Percentiles rank a stretch among this genome's conserved stretches.
Conservation (phyloP, 2,329 filamentous ascomycete genomes). For the Metarhizium rileyi region DNA sequence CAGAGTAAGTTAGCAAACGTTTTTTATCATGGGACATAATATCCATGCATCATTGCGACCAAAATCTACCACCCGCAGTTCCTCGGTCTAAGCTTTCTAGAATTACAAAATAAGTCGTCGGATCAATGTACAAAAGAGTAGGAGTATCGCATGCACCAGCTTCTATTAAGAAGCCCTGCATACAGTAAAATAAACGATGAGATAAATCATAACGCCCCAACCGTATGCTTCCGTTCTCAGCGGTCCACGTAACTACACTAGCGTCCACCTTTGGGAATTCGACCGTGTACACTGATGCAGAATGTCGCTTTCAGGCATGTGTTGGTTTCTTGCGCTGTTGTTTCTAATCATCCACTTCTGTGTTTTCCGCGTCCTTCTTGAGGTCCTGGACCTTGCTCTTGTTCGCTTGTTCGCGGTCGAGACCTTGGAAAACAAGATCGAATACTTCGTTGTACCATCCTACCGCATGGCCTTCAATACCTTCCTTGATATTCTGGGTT, state of each 20-base stretch:
- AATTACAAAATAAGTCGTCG: not conserved
- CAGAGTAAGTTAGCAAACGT: not conserved
- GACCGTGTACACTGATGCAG: not conserved
- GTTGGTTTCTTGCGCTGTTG: not conserved
- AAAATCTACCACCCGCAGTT: not conserved
- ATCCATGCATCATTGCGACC: not conserved
- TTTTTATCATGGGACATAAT: not conserved
- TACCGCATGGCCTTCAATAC: slow-evolving; percentile 82
- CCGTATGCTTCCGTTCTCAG: slow-evolving; percentile 1
- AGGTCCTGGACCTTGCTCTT: slow-evolving; percentile 55
- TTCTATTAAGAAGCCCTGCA: not conserved
- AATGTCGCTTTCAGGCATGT: not conserved
- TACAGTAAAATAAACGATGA: not conserved
- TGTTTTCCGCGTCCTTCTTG: slow-evolving; percentile 37
- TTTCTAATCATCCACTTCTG: slow-evolving; percentile 25
- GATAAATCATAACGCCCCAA: slow-evolving; percentile 1
- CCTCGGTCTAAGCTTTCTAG: not conserved
- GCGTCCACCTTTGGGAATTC: not conserved
- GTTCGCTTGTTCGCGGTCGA: slow-evolving; percentile 67
- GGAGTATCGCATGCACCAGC: slow-evolving; percentile 1
- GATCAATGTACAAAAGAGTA: slow-evolving; percentile 4
- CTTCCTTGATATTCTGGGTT: slow-evolving; percentile 88
- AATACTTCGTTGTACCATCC: slow-evolving; percentile 95
- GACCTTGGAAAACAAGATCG: slow-evolving; percentile 73
- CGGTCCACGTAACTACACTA: not conserved